Evolutionary conservation across 345 rosid species (phyloP), one percentile per base, ranked within the genome.

Genomic region (Trapa bicornis): DNA sequence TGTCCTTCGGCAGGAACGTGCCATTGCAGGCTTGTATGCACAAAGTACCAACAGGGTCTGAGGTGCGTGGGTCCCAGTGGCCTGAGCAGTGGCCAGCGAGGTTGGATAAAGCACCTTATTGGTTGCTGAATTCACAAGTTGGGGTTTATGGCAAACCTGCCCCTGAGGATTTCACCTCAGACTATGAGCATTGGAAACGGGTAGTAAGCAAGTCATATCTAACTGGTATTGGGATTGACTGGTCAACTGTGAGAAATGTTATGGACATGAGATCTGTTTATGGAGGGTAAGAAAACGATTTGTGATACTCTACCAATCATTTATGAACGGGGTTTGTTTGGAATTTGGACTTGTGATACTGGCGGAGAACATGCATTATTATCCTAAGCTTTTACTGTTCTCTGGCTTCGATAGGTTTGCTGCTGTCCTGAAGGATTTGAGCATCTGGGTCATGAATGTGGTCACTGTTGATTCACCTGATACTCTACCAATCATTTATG

Each of bases 31-130:
- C 93, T 17, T 94, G 99, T 80, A 80, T 94, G 95, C 99, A 94
- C 78, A 84, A 82, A n/a, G 80, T 82, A n/a, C 96, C 97, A n/a
- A 75, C 71, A 65, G 82, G 85, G 72, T 64, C 83, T 41, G 54
- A 76, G 10, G 78, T 87, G 64, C 89, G 96, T 60, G 99, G 97
- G 69, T 87, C 96, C 70, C 89, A 85, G 69, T 91, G 97, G 97
- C 97, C 99, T 0, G 87, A 84, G 80, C 83, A 86, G 70, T 91
- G 96, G 99, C 97, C 97, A n/a, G 83, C 80, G 3, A 89, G 99
- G 86, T 29, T 86, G 80, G 89, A 80, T 71, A 86, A 85, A 76
- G 37, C 88, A 53, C 99, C 99, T 42, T 94, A 75, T 70, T 91
- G 99, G 97, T 76, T 94, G 74, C 75, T 76, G 71, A 91, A 85